Conservation (phyloP, 495 filamentous ascomycete genomes). For the Massariosphaeria phaeospora region DNA sequence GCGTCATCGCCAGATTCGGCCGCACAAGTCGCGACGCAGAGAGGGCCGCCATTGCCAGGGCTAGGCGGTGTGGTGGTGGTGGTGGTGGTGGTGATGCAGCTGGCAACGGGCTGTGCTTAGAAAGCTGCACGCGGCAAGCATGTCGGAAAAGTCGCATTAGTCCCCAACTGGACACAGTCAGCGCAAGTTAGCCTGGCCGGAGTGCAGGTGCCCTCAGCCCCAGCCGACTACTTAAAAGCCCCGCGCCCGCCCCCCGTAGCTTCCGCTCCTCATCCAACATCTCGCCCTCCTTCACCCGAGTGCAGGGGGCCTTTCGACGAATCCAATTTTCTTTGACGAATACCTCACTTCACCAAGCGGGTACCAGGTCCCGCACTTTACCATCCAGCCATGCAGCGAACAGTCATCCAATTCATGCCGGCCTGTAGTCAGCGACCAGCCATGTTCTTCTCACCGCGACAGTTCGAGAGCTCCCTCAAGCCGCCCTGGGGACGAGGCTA, state of each 20-base stretch:
- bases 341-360: constrained; percentile 22
- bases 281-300: constrained; percentile 7
- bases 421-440: neutral
- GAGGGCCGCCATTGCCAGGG: constrained; percentile 19
- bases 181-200: no score
- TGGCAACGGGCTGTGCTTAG: neutral
- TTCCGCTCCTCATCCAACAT: constrained; percentile 5
- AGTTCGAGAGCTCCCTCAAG: neutral
- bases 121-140: no score
- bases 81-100: neutral
- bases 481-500: constrained; percentile 5
- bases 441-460: constrained; percentile 25
- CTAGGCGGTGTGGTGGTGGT: neutral
- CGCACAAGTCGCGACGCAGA: constrained; percentile 6
- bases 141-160: no score
- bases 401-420: neutral
- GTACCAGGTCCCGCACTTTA: constrained; percentile 2
- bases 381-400: constrained; percentile 14
- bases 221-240: constrained; percentile 2
- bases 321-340: constrained; percentile 26
- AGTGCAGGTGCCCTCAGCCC: no score
- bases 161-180: no score
- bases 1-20: neutral
- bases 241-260: neutral
- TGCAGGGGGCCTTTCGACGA: constrained; percentile 16